Conservation (phyloP, 352 stramenopile genomes). For the Lagenidium sp. region DNA sequence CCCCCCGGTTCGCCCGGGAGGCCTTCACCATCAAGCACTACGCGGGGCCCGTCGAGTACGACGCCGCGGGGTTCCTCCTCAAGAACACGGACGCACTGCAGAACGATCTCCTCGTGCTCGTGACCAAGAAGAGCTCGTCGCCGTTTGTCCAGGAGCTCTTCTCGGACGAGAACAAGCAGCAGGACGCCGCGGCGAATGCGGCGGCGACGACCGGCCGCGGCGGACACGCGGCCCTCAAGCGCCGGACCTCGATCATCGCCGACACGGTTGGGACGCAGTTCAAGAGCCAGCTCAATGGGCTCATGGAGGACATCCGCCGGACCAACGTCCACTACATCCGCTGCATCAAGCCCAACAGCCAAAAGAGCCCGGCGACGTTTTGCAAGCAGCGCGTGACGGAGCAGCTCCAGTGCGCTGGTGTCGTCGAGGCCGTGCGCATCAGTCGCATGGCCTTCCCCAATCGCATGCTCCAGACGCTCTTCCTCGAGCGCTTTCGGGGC, state of each 20-base stretch:
- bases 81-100: slow-evolving; percentile 96
- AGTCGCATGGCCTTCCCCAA: slow-evolving; percentile 97
- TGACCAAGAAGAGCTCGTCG: slow-evolving; percentile 59
- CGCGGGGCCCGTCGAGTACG: slow-evolving; percentile 94
- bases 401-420: slow-evolving; percentile 96
- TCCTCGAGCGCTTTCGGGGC: slow-evolving; percentile 77
- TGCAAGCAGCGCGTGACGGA: slow-evolving; percentile 91
- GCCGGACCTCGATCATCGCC: slow-evolving; percentile 73
- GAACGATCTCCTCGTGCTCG: slow-evolving; percentile 86
- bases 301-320: slow-evolving; percentile 93
- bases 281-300: slow-evolving; percentile 87
- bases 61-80: slow-evolving; percentile 89
- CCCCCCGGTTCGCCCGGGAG: slow-evolving; percentile 70
- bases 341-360: slow-evolving; percentile 98
- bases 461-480: slow-evolving; percentile 87
- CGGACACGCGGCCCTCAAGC: slow-evolving; percentile 42
- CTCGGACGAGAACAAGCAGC: slow-evolving; percentile 49
- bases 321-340: slow-evolving; percentile 98
- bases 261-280: slow-evolving; percentile 90
- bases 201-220: slow-evolving; percentile 7
- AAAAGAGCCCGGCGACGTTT: slow-evolving; percentile 87
- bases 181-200: slow-evolving; percentile 27
- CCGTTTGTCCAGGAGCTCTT: slow-evolving; percentile 76
- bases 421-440: slow-evolving; percentile 98
- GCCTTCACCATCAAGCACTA: slow-evolving; percentile 96